These are phyloP conservation scores for Achlya hypogyna DNA, from an alignment of 352 stramenopile species.

Conservation along the genomic window DNA sequence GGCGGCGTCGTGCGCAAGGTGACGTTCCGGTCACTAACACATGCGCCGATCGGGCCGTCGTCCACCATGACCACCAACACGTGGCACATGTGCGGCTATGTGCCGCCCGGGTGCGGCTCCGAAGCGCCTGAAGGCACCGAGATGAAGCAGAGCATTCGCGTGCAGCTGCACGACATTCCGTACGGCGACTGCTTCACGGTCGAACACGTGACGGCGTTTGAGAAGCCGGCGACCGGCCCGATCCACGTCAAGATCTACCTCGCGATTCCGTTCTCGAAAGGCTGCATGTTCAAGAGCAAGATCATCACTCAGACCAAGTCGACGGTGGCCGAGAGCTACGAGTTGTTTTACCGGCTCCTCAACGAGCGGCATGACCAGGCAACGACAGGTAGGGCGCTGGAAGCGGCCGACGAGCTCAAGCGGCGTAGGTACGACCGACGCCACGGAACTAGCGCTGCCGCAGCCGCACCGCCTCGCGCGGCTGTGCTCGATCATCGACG, in stretches of 20 bases:
- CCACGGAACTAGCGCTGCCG: constrained; percentile 22
- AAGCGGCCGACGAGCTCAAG: constrained; percentile 19
- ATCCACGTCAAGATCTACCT: constrained; percentile 46
- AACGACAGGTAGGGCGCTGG: neutral
- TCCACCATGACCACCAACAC: constrained; percentile 78
- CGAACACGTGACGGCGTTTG: constrained; percentile 55
- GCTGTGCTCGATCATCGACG: constrained; percentile 18
- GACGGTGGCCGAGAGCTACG: constrained; percentile 10
- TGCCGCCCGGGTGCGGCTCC: neutral
- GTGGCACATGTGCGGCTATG: constrained; percentile 38
- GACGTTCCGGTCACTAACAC: constrained; percentile 62
- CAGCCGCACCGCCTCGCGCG: constrained; percentile 20
- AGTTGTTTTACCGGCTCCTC: constrained; percentile 13
- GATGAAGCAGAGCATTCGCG: constrained; percentile 50
- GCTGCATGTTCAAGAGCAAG: constrained; percentile 86
- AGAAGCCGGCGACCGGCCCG: constrained; percentile 33
- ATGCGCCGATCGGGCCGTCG: constrained; percentile 71
- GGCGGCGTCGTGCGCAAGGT: constrained; percentile 55
- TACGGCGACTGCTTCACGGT: constrained; percentile 82
- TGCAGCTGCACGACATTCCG: constrained; percentile 73
- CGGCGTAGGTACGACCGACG: constrained; percentile 20
- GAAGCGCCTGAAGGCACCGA: constrained; percentile 29
- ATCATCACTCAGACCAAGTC: constrained; percentile 66
- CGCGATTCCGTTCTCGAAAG: constrained; percentile 78
- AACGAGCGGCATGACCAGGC: constrained; percentile 12